Conservation (phyloP, 176 grass and related monocot species). For the Juncus effusus region DNA sequence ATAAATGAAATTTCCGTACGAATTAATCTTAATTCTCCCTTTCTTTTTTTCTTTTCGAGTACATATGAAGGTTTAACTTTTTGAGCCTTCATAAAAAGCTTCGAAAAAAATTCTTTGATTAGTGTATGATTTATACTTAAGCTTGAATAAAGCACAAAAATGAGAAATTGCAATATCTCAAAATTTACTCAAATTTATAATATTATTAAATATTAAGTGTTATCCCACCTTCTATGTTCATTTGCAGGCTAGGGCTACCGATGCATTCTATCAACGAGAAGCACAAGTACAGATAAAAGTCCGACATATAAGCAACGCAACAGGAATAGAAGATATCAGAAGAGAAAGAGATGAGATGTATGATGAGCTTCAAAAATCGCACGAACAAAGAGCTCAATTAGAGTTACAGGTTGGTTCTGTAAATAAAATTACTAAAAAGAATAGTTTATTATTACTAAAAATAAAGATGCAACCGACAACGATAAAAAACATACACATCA, state of each 20-base stretch:
- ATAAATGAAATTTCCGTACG: neutral
- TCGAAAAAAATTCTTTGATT: neutral
- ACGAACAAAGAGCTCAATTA: slow-evolving; percentile 9
- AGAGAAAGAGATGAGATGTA: neutral
- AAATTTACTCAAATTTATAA: neutral
- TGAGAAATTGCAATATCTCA: too few relatives aligned
- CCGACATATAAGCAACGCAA: neutral
- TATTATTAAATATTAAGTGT: neutral
- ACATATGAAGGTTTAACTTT: neutral
- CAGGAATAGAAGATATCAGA: slow-evolving; percentile 4
- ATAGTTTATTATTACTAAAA: neutral
- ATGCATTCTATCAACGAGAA: neutral
- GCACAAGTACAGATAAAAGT: neutral
- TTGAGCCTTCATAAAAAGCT: neutral
- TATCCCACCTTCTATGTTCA: neutral
- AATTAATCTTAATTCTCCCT: too few relatives aligned
- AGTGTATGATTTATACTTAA: neutral
- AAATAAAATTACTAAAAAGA: neutral
- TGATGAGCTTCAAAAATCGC: slow-evolving; percentile 13
- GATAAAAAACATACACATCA: neutral
- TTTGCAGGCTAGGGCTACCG: neutral
- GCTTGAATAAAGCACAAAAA: neutral
- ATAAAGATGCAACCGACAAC: neutral
- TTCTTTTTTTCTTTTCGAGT: neutral
- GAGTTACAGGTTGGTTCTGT: slow-evolving; percentile 3